These are phyloP conservation scores for Diatrype stigma DNA, from an alignment of 2,329 filamentous ascomycete genomes.

Conservation along the genomic window DNA sequence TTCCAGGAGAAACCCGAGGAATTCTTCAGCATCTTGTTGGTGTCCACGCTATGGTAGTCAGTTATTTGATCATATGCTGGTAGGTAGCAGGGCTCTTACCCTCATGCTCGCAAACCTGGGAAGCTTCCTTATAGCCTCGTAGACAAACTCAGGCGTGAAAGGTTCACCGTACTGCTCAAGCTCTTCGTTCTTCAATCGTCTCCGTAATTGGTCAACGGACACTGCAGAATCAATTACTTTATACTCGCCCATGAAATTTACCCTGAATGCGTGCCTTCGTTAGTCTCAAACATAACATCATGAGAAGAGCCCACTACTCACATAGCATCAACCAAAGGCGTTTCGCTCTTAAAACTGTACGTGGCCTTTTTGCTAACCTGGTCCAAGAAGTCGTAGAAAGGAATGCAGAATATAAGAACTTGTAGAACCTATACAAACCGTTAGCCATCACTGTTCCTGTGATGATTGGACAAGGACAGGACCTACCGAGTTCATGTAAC, in stretches of 20 bases:
- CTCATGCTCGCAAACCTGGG: constrained; percentile 90
- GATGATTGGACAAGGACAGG: background rate
- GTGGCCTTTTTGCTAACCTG: constrained; percentile 77
- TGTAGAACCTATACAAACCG: constrained; percentile 72
- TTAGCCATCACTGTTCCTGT: constrained; percentile 10
- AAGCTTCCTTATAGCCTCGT: constrained; percentile 82
- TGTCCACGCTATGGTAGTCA: constrained; percentile 66
- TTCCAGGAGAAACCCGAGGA: constrained; percentile 87
- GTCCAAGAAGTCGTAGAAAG: constrained; percentile 92
- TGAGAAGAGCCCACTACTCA: constrained; percentile 41
- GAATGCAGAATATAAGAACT: constrained; percentile 87
- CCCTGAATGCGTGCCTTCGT: constrained; percentile 48
- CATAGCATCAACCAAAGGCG: constrained; percentile 91
- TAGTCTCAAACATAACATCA: background rate
- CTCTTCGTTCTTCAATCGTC: constrained; percentile 74
- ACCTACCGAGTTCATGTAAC: constrained; percentile 98
- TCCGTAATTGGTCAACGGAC: constrained; percentile 68
- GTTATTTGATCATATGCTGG: background rate
- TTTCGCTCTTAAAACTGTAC: constrained; percentile 93
- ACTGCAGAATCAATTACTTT: constrained; percentile 76
- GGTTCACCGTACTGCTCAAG: constrained; percentile 87
- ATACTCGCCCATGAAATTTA: constrained; percentile 94
- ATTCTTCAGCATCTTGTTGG: constrained; percentile 97
- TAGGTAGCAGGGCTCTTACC: constrained; percentile 44
- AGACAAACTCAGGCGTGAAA: constrained; percentile 92